Percentiles rank a stretch among this genome's conserved stretches.
These are phyloP conservation scores for Cyberlindnera americana DNA, from an alignment of 805 yeast species.

Conservation along the genomic window DNA sequence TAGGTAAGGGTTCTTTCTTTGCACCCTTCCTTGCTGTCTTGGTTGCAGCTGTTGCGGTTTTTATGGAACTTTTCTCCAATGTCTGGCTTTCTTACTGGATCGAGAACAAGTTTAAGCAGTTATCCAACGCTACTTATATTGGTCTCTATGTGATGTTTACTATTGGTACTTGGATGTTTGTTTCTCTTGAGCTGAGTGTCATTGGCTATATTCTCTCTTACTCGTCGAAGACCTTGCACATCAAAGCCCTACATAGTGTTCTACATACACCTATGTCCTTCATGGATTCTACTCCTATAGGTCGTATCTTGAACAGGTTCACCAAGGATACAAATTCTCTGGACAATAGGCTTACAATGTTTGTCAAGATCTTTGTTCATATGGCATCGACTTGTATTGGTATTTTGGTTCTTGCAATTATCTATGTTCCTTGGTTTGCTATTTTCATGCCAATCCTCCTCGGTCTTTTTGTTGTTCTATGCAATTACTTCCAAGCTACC, in stretches of 20 bases:
- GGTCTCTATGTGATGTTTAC: slow-evolving; percentile 59
- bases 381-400: slow-evolving; percentile 42
- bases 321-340: slow-evolving; percentile 76
- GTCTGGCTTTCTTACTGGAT: slow-evolving; percentile 82
- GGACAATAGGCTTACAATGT: slow-evolving; percentile 71
- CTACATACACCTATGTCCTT: slow-evolving; percentile 75
- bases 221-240: slow-evolving; percentile 28
- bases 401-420: slow-evolving; percentile 61
- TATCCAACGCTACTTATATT: slow-evolving; percentile 53
- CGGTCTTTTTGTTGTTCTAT: slow-evolving; percentile 39
- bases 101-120: slow-evolving; percentile 42
- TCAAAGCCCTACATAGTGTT: slow-evolving; percentile 50
- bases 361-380: slow-evolving; percentile 51
- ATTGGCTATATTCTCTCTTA: slow-evolving; percentile 11
- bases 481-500: slow-evolving; percentile 61
- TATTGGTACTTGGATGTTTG: slow-evolving; percentile 36
- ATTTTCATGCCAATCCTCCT: slow-evolving; percentile 53
- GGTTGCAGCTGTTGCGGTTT: slow-evolving; percentile 34
- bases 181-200: slow-evolving; percentile 31
- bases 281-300: slow-evolving; percentile 69
- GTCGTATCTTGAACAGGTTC: slow-evolving; percentile 30
- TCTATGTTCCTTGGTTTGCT: slow-evolving; percentile 74
- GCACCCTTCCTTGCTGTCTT: slow-evolving; percentile 27
- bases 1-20: slow-evolving; percentile 42
- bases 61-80: slow-evolving; percentile 35